Percentiles rank a stretch among this genome's conserved stretches.
phyloP scores from a whole-genome alignment of 2,329 filamentous ascomycete genomes.

The Fusarium mexicanum region DNA sequence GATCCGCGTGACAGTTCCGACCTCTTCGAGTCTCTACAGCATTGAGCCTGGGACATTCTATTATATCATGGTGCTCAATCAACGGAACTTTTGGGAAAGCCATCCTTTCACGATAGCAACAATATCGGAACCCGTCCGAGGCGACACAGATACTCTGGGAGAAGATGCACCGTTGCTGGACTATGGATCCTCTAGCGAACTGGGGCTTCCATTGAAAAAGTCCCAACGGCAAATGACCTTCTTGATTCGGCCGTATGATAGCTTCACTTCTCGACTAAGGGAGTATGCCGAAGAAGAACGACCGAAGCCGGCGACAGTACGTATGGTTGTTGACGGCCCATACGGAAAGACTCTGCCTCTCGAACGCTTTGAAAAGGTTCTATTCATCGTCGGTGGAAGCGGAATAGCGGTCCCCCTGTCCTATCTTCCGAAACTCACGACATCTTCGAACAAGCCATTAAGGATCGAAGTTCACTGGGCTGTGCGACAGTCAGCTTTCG shows the following conservation, averaged over 20 bases:
- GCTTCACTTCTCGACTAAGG: conserved; percentile 49
- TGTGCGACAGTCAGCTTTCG: conserved; percentile 2
- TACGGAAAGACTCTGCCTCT: conserved; percentile 1
- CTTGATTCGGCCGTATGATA: conserved; percentile 56
- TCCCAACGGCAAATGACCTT: conserved; percentile 48
- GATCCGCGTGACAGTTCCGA: conserved; percentile 52
- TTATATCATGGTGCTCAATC: conserved; percentile 55
- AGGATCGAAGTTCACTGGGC: conserved; percentile 8
- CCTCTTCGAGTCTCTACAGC: conserved; percentile 45
- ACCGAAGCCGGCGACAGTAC: neutral
- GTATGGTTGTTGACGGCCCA: neutral
- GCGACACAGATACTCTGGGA: neutral
- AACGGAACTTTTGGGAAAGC: conserved; percentile 55
- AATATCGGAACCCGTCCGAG: conserved; percentile 20
- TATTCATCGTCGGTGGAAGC: conserved; percentile 16
- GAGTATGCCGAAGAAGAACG: neutral
- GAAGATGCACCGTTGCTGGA: neutral
- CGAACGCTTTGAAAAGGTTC: neutral
- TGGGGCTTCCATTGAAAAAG: neutral
- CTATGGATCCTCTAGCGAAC: neutral
- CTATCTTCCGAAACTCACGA: neutral
- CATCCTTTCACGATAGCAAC: conserved; percentile 60
- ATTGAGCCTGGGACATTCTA: conserved; percentile 55
- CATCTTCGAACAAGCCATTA: accelerated
- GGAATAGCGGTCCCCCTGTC: conserved; percentile 6